Evolutionary conservation across 1,139 yeast genomes (phyloP).

Genomic region (Pichia sp.): DNA sequence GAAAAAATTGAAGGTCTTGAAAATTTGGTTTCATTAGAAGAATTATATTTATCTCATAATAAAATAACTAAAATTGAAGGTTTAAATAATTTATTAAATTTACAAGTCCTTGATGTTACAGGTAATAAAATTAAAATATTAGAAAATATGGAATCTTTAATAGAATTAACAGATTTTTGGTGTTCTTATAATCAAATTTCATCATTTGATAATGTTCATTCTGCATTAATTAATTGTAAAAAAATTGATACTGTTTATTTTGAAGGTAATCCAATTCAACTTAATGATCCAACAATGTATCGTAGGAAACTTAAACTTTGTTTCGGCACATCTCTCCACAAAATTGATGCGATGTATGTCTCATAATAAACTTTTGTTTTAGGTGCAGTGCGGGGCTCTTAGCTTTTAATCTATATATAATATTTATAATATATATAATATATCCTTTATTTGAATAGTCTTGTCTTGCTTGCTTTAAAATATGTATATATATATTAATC

Average conservation of each 20-base stretch:
- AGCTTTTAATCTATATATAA: too few relatives aligned
- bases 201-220: constrained; percentile 61
- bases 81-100: constrained; percentile 60
- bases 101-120: constrained; percentile 76
- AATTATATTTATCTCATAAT: constrained; percentile 83
- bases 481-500: too few relatives aligned
- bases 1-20: constrained; percentile 80
- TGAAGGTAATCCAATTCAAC: constrained; percentile 90
- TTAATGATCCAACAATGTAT: constrained; percentile 68
- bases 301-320: constrained; percentile 74
- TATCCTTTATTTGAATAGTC: too few relatives aligned
- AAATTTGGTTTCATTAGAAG: constrained; percentile 64
- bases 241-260: constrained; percentile 83
- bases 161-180: constrained; percentile 84
- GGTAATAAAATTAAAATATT: constrained; percentile 60
- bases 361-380: too few relatives aligned
- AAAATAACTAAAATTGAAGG: constrained; percentile 73
- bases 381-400: not conserved
- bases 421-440: too few relatives aligned
- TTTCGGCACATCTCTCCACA: constrained; percentile 66
- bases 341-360: constrained; percentile 85
- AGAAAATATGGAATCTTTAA: constrained; percentile 60
- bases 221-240: constrained; percentile 56
- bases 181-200: constrained; percentile 72
- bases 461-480: too few relatives aligned